These are phyloP conservation scores for Vicia villosa DNA, from an alignment of 306 rosid genomes.

Conservation along the genomic window DNA sequence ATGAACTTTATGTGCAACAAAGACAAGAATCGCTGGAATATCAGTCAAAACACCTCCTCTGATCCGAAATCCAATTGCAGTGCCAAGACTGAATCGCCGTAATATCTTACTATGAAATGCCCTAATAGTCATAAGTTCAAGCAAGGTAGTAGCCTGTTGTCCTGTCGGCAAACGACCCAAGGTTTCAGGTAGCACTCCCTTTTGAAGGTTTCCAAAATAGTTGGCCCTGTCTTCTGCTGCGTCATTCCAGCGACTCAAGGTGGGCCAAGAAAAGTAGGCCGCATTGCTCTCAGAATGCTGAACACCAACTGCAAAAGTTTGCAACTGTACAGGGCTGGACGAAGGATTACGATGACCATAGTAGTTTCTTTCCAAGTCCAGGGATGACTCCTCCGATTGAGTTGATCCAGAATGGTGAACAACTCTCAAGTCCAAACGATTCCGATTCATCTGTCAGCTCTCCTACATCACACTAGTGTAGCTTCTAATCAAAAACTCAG, in stretches of 20 bases:
- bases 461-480: constrained; percentile 47
- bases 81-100: constrained; percentile 92
- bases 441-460: constrained; percentile 75
- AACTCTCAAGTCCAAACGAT: constrained; percentile 59
- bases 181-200: constrained; percentile 94
- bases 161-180: constrained; percentile 87
- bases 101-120: constrained; percentile 97
- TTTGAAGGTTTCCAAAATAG: constrained; percentile 91
- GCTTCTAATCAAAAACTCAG: constrained; percentile 3
- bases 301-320: constrained; percentile 73
- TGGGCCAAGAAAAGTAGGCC: constrained; percentile 98
- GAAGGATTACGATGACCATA: constrained; percentile 66
- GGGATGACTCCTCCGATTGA: constrained; percentile 82
- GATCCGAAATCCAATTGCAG: constrained; percentile 97
- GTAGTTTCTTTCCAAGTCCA: constrained; percentile 81
- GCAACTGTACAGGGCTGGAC: constrained; percentile 71
- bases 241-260: constrained; percentile 79
- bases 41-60: constrained; percentile 83
- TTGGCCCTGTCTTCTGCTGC: constrained; percentile 93
- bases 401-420: constrained; percentile 78
- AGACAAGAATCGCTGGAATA: constrained; percentile 96
- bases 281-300: constrained; percentile 94
- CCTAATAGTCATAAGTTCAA: constrained; percentile 97
- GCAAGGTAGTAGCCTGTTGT: constrained; percentile 94
- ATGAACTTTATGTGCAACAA: constrained; percentile 95